Evolutionary conservation across 352 stramenopile genomes (phyloP).

Genomic region (Globisporangium abappressorium): DNA sequence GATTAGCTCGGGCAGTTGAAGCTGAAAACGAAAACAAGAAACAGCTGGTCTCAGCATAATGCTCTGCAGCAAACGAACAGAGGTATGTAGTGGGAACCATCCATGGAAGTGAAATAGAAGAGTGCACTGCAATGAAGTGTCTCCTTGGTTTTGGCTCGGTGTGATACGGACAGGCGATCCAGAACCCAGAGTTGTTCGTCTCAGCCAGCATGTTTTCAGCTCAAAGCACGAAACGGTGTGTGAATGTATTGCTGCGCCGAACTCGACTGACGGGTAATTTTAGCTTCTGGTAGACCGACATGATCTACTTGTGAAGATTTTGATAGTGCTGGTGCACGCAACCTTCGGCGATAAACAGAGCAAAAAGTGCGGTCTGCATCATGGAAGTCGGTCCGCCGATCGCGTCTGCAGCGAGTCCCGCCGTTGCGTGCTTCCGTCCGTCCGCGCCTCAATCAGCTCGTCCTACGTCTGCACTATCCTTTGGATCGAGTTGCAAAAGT

Average conservation of each 20-base stretch:
- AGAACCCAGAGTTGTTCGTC: neutral
- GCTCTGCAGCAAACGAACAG: neutral
- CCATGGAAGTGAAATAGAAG: neutral
- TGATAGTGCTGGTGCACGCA: neutral
- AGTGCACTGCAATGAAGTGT: neutral
- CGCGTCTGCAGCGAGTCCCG: constrained; percentile 2
- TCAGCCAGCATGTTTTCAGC: no score
- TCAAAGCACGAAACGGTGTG: no score
- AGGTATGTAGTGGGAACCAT: neutral
- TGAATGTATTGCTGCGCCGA: neutral
- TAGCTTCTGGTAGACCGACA: neutral
- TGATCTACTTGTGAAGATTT: neutral
- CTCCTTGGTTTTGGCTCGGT: neutral
- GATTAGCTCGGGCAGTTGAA: constrained; percentile 2
- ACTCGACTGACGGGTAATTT: neutral
- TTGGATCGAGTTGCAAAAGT: neutral
- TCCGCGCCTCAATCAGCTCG: neutral
- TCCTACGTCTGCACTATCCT: neutral
- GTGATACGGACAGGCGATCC: neutral
- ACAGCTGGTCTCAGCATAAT: neutral
- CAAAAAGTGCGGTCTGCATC: neutral
- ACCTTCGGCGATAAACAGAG: neutral
- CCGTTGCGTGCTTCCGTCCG: neutral
- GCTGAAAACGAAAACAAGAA: constrained; percentile 4
- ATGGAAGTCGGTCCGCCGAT: constrained; percentile 13